Evolutionary conservation across 345 rosid genomes (phyloP), one percentile per base, ranked within the genome.

Genomic region (Conringia planisiliqua): DNA sequence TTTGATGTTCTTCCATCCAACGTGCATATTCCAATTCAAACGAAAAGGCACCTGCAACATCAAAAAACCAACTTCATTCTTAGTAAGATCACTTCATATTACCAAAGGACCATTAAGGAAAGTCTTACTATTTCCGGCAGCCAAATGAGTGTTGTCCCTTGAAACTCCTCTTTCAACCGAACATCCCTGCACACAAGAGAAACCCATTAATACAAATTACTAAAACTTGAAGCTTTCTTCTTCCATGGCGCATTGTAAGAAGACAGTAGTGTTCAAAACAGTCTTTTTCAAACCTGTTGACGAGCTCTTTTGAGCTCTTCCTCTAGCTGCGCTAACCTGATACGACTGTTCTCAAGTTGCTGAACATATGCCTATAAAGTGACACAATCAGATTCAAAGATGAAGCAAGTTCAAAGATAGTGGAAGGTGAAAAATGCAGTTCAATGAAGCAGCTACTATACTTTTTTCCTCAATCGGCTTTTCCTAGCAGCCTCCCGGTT

Each of bases 401-500:
- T 51, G 27, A 44, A 58, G 16, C 18, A 4, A 50, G 27, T 51
- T 3, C 24, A 27, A 60, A 52, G 7, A 44, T 33, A 12, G 1
- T 12, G 26, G 12, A 55, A 30, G 8, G 62, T 33, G 3, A 5
- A 29, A 13, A 61, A 5, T 12, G 40, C 4, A 14, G 10, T 11
- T 14, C 10, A 27, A 16, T 54, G 64, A 48, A 17, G 36, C 17
- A 4, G 62, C 33, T 12, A 57, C 16, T 22, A 26, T 85, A 91
- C 98, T 80, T 93, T 93, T 76, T 93, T 93, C 79, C 98, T 85
- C 62, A 91, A 81, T 26, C 98, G 85, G 75, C 97, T 89, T 82
- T 88, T 93, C 81, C 93, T 88, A 5, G 97, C 98, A 73, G 97
- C 98, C 75, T 93, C 98, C n/a, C 98, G 81, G 78, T 93, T 91